Evolutionary conservation across 129 eudicot species (phyloP).

Genomic region (Ambrosia artemisiifolia): DNA sequence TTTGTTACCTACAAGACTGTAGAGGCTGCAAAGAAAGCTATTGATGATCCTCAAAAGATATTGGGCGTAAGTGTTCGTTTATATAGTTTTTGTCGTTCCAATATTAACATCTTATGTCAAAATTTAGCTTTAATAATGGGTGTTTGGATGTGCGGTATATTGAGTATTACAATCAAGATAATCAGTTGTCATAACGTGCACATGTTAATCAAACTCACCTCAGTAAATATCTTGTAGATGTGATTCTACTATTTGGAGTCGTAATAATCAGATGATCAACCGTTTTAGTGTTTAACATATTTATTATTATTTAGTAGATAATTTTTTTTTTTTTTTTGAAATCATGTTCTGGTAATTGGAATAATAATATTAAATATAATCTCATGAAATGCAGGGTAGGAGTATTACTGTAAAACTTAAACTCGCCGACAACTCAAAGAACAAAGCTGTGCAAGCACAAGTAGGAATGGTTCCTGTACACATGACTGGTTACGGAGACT

Average conservation of each 20-base stretch:
- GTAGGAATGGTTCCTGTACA: constrained; percentile 43
- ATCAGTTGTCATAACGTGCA: not conserved
- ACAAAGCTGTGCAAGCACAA: constrained; percentile 34
- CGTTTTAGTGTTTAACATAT: not conserved
- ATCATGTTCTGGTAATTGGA: no score
- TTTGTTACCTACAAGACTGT: constrained; percentile 69
- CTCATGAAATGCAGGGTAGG: constrained; percentile 45
- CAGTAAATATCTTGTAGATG: not conserved
- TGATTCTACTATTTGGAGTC: not conserved
- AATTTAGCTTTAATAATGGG: not conserved
- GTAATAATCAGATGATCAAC: not conserved
- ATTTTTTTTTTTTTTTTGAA: no score
- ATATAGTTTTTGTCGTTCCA: not conserved
- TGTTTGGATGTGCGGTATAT: not conserved
- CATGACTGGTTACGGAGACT: constrained; percentile 33
- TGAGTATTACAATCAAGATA: not conserved
- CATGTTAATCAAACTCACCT: not conserved
- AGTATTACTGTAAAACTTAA: constrained; percentile 58
- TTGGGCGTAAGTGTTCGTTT: constrained; percentile 46
- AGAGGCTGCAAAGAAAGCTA: constrained; percentile 69
- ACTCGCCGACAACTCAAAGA: constrained; percentile 66
- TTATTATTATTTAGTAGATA: no score
- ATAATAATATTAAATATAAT: not conserved
- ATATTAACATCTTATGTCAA: not conserved
- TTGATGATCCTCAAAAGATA: constrained; percentile 64